Base-by-base conservation (phyloP, 805 yeast species). In the Saccharomycopsis olivae region DNA sequence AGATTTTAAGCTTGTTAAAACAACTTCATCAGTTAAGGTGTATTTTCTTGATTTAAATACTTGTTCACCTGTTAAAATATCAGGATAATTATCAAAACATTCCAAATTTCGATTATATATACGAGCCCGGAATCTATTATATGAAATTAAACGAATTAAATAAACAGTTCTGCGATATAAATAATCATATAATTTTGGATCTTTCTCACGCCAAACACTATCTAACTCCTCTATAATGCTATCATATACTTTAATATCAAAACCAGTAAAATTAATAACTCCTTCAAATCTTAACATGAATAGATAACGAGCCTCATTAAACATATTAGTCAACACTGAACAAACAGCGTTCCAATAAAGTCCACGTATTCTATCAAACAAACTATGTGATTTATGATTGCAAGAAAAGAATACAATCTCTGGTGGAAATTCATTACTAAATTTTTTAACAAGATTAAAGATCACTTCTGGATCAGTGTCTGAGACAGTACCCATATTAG, bases 231-330 rank as follows among this genome's bases (percentile, higher is more conserved):
- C 21, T 4, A 40, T 10, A 11, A 40, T 35, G 14, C 9, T 4
- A 23, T 9, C 31, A 23, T 15, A 23, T 30, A 6, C 19, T 20
- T 33, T 14, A 23, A 29, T 28, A 27, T 39, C 29, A 25, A 30
- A 31, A 4, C 47, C 47, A 18, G 16, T n/a, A 14, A 19, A 27
- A 11, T 17, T 15, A 14, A 31, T 28, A 4, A 24, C 11, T 11
- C 40, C 44, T 9, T 43, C 17, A 16, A 39, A 43, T 16, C 30
- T 25, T 11, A 36, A 25, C 9, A 34, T 24, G 24, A 35, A 43
- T 6, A 43, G 18, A 19, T 35, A 43, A 4, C 30, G 18, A 3
- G 35, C 10, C 14, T 39, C 43, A 4, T 40, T 31, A 20, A 43
- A 43, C 3, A 43, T 16, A 20, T 24, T 32, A 18, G 39, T 43